phyloP scores from a whole-genome alignment of 2,329 filamentous ascomycete genomes.

The Pyrenophora tritici-repentis region DNA sequence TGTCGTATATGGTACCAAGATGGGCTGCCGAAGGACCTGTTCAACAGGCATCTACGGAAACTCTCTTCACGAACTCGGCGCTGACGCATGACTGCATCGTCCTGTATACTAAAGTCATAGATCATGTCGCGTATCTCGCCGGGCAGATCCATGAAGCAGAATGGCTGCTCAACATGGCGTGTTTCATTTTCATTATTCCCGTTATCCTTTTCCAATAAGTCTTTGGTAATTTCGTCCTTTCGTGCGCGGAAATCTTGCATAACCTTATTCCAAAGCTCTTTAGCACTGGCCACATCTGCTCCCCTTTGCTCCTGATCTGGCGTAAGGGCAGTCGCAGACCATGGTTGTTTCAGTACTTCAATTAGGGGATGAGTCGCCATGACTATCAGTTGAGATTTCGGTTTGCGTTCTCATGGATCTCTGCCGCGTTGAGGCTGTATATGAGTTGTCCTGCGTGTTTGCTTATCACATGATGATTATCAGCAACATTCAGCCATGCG shows the following conservation, averaged over 20 bases:
- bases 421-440: too few species aligned
- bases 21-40: neutral
- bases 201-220: too few species aligned
- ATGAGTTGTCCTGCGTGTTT: too few species aligned
- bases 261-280: neutral
- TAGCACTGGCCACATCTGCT: neutral
- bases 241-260: neutral
- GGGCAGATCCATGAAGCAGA: constrained; percentile 1
- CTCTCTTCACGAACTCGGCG: neutral
- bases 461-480: too few species aligned
- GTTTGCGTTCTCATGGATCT: too few species aligned
- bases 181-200: too few species aligned
- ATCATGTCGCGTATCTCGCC: constrained; percentile 4
- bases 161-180: neutral
- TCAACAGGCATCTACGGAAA: too few species aligned
- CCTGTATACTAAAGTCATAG: neutral
- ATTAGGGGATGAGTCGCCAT: too few species aligned
- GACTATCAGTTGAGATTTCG: too few species aligned
- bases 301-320: neutral
- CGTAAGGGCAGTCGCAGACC: neutral
- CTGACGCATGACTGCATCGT: neutral
- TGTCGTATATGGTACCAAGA: neutral
- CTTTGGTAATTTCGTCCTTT: too few species aligned
- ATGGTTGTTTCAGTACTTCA: neutral
- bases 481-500: too few species aligned